Evolutionary conservation across 495 filamentous ascomycete genomes (phyloP), one percentile per base, ranked within the genome.

Genomic region (Hypoxylon crocopeplum): DNA sequence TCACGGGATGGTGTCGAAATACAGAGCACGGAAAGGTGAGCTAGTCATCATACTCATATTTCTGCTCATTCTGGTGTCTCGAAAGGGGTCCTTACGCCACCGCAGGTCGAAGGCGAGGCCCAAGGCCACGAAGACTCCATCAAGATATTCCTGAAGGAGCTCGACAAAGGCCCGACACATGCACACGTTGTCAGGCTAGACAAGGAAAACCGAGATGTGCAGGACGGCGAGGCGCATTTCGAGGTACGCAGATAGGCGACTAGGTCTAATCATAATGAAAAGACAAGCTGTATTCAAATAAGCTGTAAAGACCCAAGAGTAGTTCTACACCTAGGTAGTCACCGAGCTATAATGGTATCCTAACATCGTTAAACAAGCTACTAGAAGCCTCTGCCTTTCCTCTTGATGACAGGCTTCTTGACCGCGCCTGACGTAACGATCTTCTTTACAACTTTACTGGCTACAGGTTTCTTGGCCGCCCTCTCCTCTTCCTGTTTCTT

Each of bases 61-160:
- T 16, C 34, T 17, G 13, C 34, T 13, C 15, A 38, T 38, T 34
- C 12, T 34, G 4, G 8, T 27, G 24, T 27, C 3, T 27, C n/a
- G 3, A 34, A 3, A n/a, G 34, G 11, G 3, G 13, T 15, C 34
- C 51, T 55, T 39, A 57, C 33, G 42, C 17, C 6, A 49, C 11
- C 22, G 8, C 56, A 94, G 88, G 92, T 97, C n/a, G 86, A 88
- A 69, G 93, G 93, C 33, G 93, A 97, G 75, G 91, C 87, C 1
- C 93, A 97, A 66, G 93, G 93, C 25, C 72, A 81, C 11, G 78
- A 85, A 7, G 77, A 84, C 8, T 70, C 77, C 3, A 64, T 97
- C 34, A 73, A 87, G 46, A 79, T 83, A 19, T 87, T 95, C 42
- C 69, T 97, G 8, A 85, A 89, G 59, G 86, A 90, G 56, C 78